Base-by-base conservation (phyloP, 116 monocot species). In the Thalassia testudinum region DNA sequence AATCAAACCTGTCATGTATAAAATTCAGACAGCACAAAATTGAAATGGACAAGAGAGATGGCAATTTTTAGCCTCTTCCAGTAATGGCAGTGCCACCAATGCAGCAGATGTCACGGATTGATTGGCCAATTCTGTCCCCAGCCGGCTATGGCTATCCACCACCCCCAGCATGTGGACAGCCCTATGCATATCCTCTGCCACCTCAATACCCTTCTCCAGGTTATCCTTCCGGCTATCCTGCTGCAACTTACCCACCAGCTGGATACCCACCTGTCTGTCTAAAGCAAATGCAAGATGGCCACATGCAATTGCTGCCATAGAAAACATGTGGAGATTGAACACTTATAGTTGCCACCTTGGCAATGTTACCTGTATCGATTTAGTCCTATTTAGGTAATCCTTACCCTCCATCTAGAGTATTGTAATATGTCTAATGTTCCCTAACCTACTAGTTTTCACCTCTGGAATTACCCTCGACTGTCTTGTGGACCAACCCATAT, bases 11-110 rank as follows among this genome's bases (percentile, higher is more conserved):
- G 30, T 45, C 15, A 4, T 20, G 15, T 16, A n/a, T 13, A 10
- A 50, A 60, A 37, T 21, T n/a, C 57, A 53, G 64, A 81, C 81
- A 87, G 8, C 81, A 87, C 24, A 87, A 87, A 64, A 43, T 86
- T 44, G 86, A 81, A 58, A 75, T 81, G 78, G 86, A 86, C 43
- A 75, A 81, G 75, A 75, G 85, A 51, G 81, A 87, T 52, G 87
- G 78, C 1, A 81, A 70, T 48, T 78, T 81, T 29, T 81, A 77
- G 16, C 72, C 72, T 20, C 63, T 43, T 21, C 12, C 60, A 20
- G 56, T 63, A 16, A 81, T 87, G 87, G 72, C 63, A 0, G 69
- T 72, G 21, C 81, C 87, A 43, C 75, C 71, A 48, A 18, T 78
- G 2, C 87, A 87, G 70, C 78, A 81, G 52, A 86, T 86, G 81